phyloP scores from a whole-genome alignment of 1,284 basidiomycete genomes.

The Athelia psychrophila region DNA sequence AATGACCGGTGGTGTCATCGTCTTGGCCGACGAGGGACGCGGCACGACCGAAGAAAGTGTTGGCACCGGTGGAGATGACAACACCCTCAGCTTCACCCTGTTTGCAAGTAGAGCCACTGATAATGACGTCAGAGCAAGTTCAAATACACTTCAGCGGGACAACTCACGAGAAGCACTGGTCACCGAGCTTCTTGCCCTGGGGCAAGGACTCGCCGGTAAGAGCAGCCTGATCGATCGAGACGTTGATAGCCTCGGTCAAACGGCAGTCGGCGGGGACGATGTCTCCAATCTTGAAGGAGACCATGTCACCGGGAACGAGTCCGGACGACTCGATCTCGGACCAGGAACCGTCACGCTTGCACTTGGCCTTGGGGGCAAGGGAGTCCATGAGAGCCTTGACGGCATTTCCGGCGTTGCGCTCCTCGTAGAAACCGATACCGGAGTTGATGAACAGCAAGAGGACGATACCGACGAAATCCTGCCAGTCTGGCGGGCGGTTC shows the following conservation, averaged over 20 bases:
- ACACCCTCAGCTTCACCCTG: conserved; percentile 97
- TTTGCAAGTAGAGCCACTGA: conserved; percentile 92
- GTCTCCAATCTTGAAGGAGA: conserved; percentile 97
- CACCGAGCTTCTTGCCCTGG: conserved; percentile 84
- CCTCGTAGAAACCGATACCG: conserved; percentile 97
- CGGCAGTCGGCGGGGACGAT: conserved; percentile 95
- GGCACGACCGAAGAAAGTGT: conserved; percentile 95
- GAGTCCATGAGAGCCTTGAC: conserved; percentile 99
- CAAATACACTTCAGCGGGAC: conserved; percentile 4
- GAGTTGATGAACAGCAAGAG: conserved; percentile 94
- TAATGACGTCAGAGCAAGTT: conserved; percentile 9
- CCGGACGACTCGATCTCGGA: conserved; percentile 84
- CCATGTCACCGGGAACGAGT: conserved; percentile 92
- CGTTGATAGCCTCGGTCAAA: conserved; percentile 92
- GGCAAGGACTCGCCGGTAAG: conserved; percentile 96
- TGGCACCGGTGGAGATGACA: conserved; percentile 93
- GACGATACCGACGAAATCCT: conserved; percentile 97
- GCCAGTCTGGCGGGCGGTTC: conserved; percentile 87
- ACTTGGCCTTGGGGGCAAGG: conserved; percentile 94
- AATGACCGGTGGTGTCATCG: conserved; percentile 94
- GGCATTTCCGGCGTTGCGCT: conserved; percentile 94
- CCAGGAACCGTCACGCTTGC: conserved; percentile 84
- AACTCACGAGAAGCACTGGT: conserved; percentile 94
- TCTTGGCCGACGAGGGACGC: conserved; percentile 95
- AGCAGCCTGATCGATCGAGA: conserved; percentile 96